phyloP scores from a whole-genome alignment of 345 rosid species.

The Lepidium didymum region DNA sequence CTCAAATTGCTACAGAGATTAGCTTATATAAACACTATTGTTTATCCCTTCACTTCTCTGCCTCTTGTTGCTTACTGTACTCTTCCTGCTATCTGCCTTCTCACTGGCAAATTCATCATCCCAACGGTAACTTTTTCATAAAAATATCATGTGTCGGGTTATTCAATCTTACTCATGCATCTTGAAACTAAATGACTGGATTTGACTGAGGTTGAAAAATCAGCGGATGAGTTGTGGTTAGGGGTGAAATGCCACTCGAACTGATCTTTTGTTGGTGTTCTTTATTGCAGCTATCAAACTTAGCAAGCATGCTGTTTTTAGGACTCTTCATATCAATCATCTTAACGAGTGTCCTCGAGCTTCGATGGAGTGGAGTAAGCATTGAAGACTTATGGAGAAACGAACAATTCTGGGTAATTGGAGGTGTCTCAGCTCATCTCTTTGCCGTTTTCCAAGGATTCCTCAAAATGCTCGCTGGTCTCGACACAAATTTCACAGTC shows the following conservation, averaged over 20 bases:
- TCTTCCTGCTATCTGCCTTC: conserved; percentile 92
- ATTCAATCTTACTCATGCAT: neutral
- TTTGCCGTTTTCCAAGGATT: conserved; percentile 96
- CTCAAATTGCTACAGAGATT: conserved; percentile 90
- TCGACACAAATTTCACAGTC: conserved; percentile 97
- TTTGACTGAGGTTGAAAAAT: too few species aligned
- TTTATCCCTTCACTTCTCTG: conserved; percentile 95
- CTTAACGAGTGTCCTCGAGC: conserved; percentile 74
- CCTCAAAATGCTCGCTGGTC: conserved; percentile 81
- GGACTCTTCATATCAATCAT: conserved; percentile 93
- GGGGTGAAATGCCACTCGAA: too few species aligned
- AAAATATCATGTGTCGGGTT: neutral
- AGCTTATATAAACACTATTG: conserved; percentile 85
- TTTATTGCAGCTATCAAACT: conserved; percentile 69
- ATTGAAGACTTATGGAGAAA: conserved; percentile 94
- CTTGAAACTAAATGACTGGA: neutral
- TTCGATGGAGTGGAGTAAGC: conserved; percentile 94
- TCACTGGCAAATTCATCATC: conserved; percentile 93
- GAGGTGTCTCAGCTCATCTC: conserved; percentile 96
- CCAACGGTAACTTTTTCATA: conserved; percentile 58
- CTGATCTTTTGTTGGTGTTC: neutral
- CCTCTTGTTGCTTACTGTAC: conserved; percentile 91
- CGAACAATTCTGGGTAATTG: conserved; percentile 97
- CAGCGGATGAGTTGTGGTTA: too few species aligned
- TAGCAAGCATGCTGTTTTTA: conserved; percentile 80